Percentiles rank a stretch among this genome's conserved stretches.
Conservation (phyloP, 768 basidiomycete species). For the Termitomyces sp. region DNA sequence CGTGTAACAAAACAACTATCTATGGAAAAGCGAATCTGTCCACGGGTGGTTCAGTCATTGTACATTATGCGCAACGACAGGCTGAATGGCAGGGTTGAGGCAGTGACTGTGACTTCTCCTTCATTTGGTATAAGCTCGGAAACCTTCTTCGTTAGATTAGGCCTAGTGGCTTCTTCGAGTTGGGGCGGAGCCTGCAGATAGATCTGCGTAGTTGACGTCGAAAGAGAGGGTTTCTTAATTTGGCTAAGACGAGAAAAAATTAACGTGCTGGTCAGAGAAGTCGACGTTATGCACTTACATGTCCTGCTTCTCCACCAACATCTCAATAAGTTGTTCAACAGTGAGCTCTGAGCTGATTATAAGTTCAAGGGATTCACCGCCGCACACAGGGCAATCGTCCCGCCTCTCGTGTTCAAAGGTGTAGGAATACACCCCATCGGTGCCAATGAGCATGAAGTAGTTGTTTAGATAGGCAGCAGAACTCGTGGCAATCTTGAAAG, state of each 20-base stretch:
- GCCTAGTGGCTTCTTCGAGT: conserved; percentile 84
- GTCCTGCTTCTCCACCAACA: conserved; percentile 82
- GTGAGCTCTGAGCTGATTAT: conserved; percentile 68
- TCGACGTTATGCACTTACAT: conserved; percentile 53
- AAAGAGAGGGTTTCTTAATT: conserved; percentile 94
- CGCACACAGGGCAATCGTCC: conserved; percentile 94
- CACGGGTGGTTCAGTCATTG: conserved; percentile 14
- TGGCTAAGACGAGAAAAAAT: conserved; percentile 52
- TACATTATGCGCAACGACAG: conserved; percentile 66
- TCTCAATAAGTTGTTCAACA: conserved; percentile 85
- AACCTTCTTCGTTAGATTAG: conserved; percentile 85
- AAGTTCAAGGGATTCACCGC: conserved; percentile 81
- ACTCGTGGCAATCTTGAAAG: conserved; percentile 96
- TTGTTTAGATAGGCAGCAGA: conserved; percentile 94
- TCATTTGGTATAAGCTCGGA: conserved; percentile 75
- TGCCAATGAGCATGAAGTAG: conserved; percentile 98
- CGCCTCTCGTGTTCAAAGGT: conserved; percentile 96
- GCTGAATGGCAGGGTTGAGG: conserved; percentile 85
- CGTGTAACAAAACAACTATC: not conserved
- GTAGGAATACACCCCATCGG: conserved; percentile 94
- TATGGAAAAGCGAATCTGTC: not conserved
- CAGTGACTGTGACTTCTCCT: conserved; percentile 83
- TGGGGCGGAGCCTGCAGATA: conserved; percentile 95
- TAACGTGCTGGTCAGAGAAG: not conserved
- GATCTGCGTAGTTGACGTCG: conserved; percentile 69